A percentile compares a stretch with the other conserved stretches of the same genome.
phyloP scores from a whole-genome alignment of 2,329 filamentous ascomycete species.

The Emmonsiellopsis sp. region DNA sequence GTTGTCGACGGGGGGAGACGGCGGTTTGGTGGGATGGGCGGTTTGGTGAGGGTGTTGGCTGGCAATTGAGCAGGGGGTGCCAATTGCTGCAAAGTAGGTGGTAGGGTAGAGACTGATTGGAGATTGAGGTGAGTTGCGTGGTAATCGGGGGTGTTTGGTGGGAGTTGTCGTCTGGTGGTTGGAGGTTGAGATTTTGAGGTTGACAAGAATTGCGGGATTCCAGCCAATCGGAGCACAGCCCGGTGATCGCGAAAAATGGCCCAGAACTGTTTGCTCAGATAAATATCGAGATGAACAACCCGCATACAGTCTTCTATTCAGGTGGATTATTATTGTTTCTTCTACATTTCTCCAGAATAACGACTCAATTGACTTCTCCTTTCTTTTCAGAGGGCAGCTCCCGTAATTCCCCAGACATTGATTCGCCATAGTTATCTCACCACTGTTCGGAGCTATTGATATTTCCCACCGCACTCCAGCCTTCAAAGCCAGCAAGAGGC shows the following conservation, averaged over 20 bases:
- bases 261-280: background rate
- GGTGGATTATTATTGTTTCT: background rate
- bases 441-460: no score
- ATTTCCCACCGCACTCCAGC: no score
- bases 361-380: no score
- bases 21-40: slow-evolving; percentile 1
- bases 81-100: no score
- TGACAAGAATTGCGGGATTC: background rate
- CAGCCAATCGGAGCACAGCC: slow-evolving; percentile 8
- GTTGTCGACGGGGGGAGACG: no score
- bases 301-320: background rate
- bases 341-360: background rate
- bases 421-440: no score
- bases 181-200: background rate
- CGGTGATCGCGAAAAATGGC: background rate
- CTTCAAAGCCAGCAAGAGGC: no score
- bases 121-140: background rate
- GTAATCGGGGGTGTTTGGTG: background rate
- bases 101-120: background rate
- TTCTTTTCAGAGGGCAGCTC: no score
- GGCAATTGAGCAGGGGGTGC: slow-evolving; percentile 1
- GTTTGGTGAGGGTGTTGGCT: slow-evolving; percentile 1
- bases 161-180: background rate
- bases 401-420: no score
- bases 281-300: background rate